These are phyloP conservation scores for Areca catechu DNA, from an alignment of 176 grass and related monocot genomes.

Conservation along the genomic window DNA sequence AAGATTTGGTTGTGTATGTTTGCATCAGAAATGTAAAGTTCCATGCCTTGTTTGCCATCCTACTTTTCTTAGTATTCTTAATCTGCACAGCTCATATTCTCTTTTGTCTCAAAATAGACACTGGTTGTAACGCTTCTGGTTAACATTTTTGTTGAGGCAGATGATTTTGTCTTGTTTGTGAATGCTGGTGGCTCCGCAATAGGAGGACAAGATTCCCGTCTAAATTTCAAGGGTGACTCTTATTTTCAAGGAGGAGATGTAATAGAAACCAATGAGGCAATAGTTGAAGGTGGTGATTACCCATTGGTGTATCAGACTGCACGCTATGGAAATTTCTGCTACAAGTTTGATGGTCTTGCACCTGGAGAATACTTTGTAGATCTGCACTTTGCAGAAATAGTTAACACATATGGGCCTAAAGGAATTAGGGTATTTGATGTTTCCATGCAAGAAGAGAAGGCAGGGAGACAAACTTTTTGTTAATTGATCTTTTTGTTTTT, in stretches of 20 bases:
- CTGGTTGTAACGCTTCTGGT: not conserved
- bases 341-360: conserved; percentile 52
- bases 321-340: conserved; percentile 63
- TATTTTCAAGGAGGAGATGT: conserved; percentile 77
- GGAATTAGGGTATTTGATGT: conserved; percentile 85
- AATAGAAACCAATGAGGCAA: conserved; percentile 55
- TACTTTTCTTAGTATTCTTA: too few species aligned
- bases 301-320: conserved; percentile 65
- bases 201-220: conserved; percentile 17
- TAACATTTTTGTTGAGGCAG: conserved; percentile 32
- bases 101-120: too few species aligned
- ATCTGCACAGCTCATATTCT: too few species aligned
- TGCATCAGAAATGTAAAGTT: too few species aligned
- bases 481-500: too few species aligned
- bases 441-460: conserved; percentile 83
- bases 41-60: too few species aligned
- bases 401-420: conserved; percentile 70
- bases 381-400: conserved; percentile 87
- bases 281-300: conserved; percentile 54
- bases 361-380: conserved; percentile 73
- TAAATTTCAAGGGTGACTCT: conserved; percentile 37
- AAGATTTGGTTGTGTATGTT: too few species aligned
- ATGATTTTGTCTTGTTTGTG: conserved; percentile 49
- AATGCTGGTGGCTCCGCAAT: conserved; percentile 51
- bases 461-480: conserved; percentile 15